These are phyloP conservation scores for Cercospora canescens DNA, from an alignment of 2,329 filamentous ascomycete species.

Conservation along the genomic window DNA sequence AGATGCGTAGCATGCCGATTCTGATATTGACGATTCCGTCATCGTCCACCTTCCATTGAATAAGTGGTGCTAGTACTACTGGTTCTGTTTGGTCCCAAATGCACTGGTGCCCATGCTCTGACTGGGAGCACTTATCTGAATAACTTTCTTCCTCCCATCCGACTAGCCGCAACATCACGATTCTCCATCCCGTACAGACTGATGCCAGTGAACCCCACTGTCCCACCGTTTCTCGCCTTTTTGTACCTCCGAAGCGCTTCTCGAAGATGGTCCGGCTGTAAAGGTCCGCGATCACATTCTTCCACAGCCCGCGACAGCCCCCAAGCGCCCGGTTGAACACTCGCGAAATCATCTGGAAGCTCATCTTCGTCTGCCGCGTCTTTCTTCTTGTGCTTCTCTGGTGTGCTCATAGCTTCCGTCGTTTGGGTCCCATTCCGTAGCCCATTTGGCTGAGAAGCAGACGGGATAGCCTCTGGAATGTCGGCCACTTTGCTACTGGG, in stretches of 20 bases:
- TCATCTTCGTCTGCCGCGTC: constrained; percentile 6
- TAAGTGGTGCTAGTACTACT: not conserved
- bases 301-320: constrained; percentile 29
- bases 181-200: constrained; percentile 49
- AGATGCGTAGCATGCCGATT: not conserved
- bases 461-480: constrained; percentile 2
- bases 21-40: not conserved
- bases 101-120: not conserved
- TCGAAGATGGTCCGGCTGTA: constrained; percentile 72
- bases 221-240: constrained; percentile 61
- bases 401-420: constrained; percentile 12
- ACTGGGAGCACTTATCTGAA: constrained; percentile 40
- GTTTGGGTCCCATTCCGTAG: constrained; percentile 14
- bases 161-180: constrained; percentile 39
- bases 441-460: not conserved
- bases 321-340: constrained; percentile 28
- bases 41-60: not conserved
- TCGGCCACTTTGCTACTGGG: constrained; percentile 9
- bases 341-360: constrained; percentile 20
- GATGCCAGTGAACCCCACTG: constrained; percentile 52
- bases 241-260: constrained; percentile 72
- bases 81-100: not conserved
- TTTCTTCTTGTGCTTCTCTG: constrained; percentile 6
- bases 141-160: constrained; percentile 47
- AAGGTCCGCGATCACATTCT: constrained; percentile 52